Conservation (phyloP, 2,329 filamentous ascomycete genomes). For the Penicillium sp. region DNA sequence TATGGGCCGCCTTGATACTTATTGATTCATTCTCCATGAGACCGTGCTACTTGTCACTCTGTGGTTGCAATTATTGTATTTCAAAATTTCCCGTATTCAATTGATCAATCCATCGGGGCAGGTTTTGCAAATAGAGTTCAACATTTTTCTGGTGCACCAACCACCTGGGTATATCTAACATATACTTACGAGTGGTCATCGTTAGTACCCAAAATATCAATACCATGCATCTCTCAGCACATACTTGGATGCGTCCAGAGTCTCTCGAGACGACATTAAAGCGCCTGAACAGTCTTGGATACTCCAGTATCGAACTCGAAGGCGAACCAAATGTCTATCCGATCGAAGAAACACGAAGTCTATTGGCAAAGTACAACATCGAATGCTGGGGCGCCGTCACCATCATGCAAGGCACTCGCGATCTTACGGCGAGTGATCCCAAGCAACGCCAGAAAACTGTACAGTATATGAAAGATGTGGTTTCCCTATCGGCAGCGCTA, state of each 20-base stretch:
- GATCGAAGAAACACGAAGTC: neutral
- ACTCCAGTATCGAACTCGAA: conserved; percentile 12
- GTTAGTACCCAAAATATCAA: neutral
- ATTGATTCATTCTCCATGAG: neutral
- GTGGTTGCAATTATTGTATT: no score
- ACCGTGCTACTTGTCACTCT: no score
- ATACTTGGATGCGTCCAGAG: conserved; percentile 13
- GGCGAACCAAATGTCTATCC: conserved; percentile 8
- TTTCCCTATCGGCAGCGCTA: conserved; percentile 5
- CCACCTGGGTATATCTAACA: no score
- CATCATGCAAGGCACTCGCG: conserved; percentile 11
- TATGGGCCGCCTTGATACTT: neutral
- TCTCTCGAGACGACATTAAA: conserved; percentile 6
- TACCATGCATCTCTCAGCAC: conserved; percentile 9
- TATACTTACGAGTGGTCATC: no score
- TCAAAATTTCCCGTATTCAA: no score
- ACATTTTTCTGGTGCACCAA: no score
- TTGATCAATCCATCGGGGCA: no score
- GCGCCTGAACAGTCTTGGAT: conserved; percentile 9
- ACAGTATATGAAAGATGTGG: conserved; percentile 10
- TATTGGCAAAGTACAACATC: conserved; percentile 10
- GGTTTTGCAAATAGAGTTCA: no score
- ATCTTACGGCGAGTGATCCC: neutral
- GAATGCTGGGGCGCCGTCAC: conserved; percentile 13
- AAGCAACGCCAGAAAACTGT: conserved; percentile 5